Evolutionary conservation across 1,284 basidiomycete genomes (phyloP), one percentile per base, ranked within the genome.

Genomic region (Pyrrhoderma noxium): DNA sequence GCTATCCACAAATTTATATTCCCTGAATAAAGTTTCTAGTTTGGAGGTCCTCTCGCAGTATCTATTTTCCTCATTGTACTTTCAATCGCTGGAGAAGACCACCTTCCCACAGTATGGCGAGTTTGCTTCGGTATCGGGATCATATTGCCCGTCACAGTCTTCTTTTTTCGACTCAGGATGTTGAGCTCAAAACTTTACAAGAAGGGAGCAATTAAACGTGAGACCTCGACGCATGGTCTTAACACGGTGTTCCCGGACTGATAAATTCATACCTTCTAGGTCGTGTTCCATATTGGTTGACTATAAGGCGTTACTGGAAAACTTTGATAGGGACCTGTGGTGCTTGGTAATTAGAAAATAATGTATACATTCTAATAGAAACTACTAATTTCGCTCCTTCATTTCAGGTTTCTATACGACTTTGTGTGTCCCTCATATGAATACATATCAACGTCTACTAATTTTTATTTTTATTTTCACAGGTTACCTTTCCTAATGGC

Each of bases 401-500:
- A 31, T 31, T 34, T 36, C 49, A 81, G 79, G 84, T 87, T 86
- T 65, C 69, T 85, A 44, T 89, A 86, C 61, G 85, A 87, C 64
- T 85, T 85, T 52, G 82, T 80, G 59, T 60, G 70, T 58, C 11
- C 16, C 35, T 9, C 16, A 31, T 3, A 7, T n/a, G n/a, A n/a
- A n/a, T n/a, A n/a, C n/a, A n/a, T 21, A 5, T 19, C 38, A 21
- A 40, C 1, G 11, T 42, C 22, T n/a, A 19, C 3, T 7, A 14
- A 2, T n/a, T n/a, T n/a, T n/a, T n/a, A n/a, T n/a, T n/a, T n/a
- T n/a, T n/a, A n/a, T 35, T 16, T 13, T 14, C 27, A 8, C 45
- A 79, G 76, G 72, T 87, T 22, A 79, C 80, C 1, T 87, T 86
- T 63, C 84, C 86, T 0, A 86, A 86, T 59, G 80, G 80, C n/a